Evolutionary conservation across 768 basidiomycete species (phyloP).

Genomic region (Boletus rubropictus): DNA sequence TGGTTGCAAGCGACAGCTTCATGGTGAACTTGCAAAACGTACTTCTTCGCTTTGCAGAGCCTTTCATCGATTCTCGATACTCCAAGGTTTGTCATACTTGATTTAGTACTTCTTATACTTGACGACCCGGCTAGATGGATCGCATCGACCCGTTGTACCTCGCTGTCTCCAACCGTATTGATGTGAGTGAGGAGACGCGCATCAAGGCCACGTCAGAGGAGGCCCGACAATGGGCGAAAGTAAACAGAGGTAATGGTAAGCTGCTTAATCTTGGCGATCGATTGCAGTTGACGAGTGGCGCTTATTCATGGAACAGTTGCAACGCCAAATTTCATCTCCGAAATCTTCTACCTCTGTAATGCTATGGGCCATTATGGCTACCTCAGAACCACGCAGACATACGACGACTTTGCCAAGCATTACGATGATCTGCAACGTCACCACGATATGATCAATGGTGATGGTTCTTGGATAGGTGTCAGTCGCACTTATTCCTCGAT

Average conservation of each 20-base stretch:
- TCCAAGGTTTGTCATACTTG: slow-evolving; percentile 55
- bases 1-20: slow-evolving; percentile 87
- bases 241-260: slow-evolving; percentile 45
- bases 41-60: slow-evolving; percentile 81
- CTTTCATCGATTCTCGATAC: slow-evolving; percentile 89
- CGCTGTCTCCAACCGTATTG: slow-evolving; percentile 62
- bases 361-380: slow-evolving; percentile 89
- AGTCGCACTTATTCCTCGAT: slow-evolving; percentile 22
- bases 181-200: slow-evolving; percentile 84
- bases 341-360: slow-evolving; percentile 85
- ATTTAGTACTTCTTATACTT: neutral
- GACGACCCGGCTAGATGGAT: slow-evolving; percentile 57
- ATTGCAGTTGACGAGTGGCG: neutral
- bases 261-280: neutral
- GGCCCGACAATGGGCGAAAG: slow-evolving; percentile 63
- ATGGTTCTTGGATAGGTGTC: slow-evolving; percentile 81
- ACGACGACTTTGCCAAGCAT: slow-evolving; percentile 69
- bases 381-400: slow-evolving; percentile 71
- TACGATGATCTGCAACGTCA: slow-evolving; percentile 72
- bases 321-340: slow-evolving; percentile 87
- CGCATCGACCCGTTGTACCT: slow-evolving; percentile 85
- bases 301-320: slow-evolving; percentile 37
- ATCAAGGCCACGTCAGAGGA: slow-evolving; percentile 91
- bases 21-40: slow-evolving; percentile 88
- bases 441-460: slow-evolving; percentile 67